A percentile compares a stretch with the other conserved stretches of the same genome.
Evolutionary conservation across 495 filamentous ascomycete species (phyloP).

Genomic region (Wilcoxina mikolae): DNA sequence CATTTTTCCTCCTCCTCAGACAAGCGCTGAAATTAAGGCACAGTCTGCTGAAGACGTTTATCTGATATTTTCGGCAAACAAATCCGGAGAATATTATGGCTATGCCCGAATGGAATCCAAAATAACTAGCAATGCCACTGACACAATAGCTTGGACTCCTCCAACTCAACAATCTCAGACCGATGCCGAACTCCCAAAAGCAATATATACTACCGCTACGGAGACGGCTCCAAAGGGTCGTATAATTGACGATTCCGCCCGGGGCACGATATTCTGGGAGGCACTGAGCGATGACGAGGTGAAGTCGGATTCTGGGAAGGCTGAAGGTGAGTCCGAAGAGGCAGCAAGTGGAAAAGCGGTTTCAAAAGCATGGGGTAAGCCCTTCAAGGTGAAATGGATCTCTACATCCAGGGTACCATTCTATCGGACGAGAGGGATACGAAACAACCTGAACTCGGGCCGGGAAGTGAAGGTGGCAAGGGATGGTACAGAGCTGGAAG

Average conservation of each 20-base stretch:
- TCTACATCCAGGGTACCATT: conserved; percentile 78
- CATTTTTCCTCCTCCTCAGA: neutral
- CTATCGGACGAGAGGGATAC: conserved; percentile 71
- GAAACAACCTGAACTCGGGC: conserved; percentile 96
- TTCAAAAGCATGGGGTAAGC: conserved; percentile 66
- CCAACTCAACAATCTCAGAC: conserved; percentile 39
- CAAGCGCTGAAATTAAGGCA: neutral
- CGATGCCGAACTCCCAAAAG: conserved; percentile 50
- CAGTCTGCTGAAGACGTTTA: conserved; percentile 80
- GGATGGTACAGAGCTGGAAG: conserved; percentile 89
- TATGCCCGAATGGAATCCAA: conserved; percentile 84
- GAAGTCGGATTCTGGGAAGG: conserved; percentile 28
- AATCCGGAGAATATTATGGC: conserved; percentile 94
- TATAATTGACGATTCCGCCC: conserved; percentile 83
- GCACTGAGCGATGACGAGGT: conserved; percentile 47
- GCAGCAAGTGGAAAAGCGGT: conserved; percentile 24
- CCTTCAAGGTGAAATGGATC: conserved; percentile 86
- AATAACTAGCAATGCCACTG: conserved; percentile 60
- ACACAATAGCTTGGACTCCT: conserved; percentile 49
- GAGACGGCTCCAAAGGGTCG: conserved; percentile 67
- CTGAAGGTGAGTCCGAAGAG: conserved; percentile 31
- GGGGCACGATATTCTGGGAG: conserved; percentile 97
- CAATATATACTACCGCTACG: conserved; percentile 65
- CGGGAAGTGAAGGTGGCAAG: conserved; percentile 92
- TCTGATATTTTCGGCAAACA: conserved; percentile 92